Conservation (phyloP, 2,329 filamentous ascomycete species). For the Phyllosticta citribraziliensis region DNA sequence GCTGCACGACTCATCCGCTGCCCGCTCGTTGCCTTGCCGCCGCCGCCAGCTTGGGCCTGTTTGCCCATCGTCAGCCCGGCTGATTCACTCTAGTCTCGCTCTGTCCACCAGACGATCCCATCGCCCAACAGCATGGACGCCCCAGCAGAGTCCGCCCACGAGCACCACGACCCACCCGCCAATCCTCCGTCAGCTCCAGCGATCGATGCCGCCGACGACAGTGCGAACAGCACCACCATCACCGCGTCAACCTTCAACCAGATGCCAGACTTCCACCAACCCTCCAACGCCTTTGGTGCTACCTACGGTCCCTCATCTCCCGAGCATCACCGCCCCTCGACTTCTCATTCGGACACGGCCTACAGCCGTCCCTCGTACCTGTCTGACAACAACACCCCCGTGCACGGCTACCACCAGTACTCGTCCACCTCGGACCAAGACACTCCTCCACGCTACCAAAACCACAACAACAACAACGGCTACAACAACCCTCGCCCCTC, state of each 20-base stretch:
- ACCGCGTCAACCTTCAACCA: slow-evolving; percentile 30
- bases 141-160: slow-evolving; percentile 8
- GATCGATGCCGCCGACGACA: slow-evolving; percentile 35
- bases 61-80: background rate
- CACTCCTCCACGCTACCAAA: slow-evolving; percentile 22
- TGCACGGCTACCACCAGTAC: slow-evolving; percentile 26
- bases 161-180: slow-evolving; percentile 9
- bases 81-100: background rate
- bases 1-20: background rate
- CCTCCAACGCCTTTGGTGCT: slow-evolving; percentile 23
- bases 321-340: slow-evolving; percentile 37
- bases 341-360: slow-evolving; percentile 43
- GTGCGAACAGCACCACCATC: slow-evolving; percentile 39
- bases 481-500: slow-evolving; percentile 20
- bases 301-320: slow-evolving; percentile 32
- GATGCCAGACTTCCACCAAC: slow-evolving; percentile 27
- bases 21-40: background rate
- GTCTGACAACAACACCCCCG: slow-evolving; percentile 20
- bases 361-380: slow-evolving; percentile 33
- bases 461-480: slow-evolving; percentile 3
- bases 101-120: slow-evolving; percentile 6
- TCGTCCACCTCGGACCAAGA: slow-evolving; percentile 41
- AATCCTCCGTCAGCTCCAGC: slow-evolving; percentile 17
- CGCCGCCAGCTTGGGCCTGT: background rate
- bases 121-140: slow-evolving; percentile 10